These are phyloP conservation scores for Imleria badia DNA, from an alignment of 768 basidiomycete species.

Conservation along the genomic window DNA sequence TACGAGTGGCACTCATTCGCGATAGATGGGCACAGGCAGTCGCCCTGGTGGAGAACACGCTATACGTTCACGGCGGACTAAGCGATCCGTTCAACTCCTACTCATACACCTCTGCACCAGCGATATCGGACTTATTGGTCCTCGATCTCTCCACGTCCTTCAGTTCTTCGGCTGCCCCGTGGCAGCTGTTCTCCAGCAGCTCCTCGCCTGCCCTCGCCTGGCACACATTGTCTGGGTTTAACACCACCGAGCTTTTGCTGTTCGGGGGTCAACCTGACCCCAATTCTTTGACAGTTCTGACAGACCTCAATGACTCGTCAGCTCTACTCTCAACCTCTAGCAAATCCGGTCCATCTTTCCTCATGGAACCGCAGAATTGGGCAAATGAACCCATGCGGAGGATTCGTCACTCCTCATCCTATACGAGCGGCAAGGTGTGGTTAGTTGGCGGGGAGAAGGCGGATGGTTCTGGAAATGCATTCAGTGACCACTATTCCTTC, in stretches of 20 bases:
- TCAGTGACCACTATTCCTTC: slow-evolving; percentile 67
- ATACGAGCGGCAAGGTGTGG: slow-evolving; percentile 54
- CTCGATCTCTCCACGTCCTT: slow-evolving; percentile 68
- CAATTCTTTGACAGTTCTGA: slow-evolving; percentile 50
- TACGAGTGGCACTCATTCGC: slow-evolving; percentile 6
- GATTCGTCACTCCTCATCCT: slow-evolving; percentile 69
- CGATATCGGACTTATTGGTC: slow-evolving; percentile 64
- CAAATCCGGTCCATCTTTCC: slow-evolving; percentile 43
- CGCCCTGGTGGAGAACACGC: slow-evolving; percentile 52
- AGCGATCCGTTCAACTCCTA: slow-evolving; percentile 67
- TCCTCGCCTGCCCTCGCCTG: slow-evolving; percentile 67
- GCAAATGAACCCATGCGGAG: slow-evolving; percentile 69
- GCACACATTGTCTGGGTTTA: slow-evolving; percentile 74
- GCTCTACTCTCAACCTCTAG: slow-evolving; percentile 49
- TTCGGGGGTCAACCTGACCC: slow-evolving; percentile 79
- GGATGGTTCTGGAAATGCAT: slow-evolving; percentile 70
- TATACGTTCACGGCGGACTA: slow-evolving; percentile 81
- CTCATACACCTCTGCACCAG: slow-evolving; percentile 75
- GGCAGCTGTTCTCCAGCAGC: slow-evolving; percentile 54
- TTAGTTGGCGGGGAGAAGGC: slow-evolving; percentile 78
- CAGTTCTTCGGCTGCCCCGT: slow-evolving; percentile 60
- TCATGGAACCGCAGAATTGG: slow-evolving; percentile 51
- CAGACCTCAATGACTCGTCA: slow-evolving; percentile 61
- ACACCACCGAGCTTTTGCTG: slow-evolving; percentile 50
- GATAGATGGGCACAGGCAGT: slow-evolving; percentile 83